phyloP scores from a whole-genome alignment of 1,139 yeast species.

The Wickerhamiella pararugosa region DNA sequence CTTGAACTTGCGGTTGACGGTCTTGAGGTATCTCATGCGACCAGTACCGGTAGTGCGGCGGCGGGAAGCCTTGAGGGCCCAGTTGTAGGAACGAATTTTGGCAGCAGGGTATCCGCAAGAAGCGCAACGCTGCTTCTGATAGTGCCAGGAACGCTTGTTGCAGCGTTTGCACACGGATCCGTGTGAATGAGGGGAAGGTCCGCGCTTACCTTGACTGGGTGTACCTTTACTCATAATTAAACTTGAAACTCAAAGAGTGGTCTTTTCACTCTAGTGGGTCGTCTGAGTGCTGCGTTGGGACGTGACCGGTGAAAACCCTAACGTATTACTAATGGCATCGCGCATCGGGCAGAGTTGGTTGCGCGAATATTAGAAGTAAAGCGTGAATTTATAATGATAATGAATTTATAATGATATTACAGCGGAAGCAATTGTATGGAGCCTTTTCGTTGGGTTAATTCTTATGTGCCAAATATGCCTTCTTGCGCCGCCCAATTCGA shows the following conservation, averaged over 20 bases:
- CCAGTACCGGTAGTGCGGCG: constrained; percentile 99
- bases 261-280: neutral
- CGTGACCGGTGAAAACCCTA: neutral
- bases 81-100: constrained; percentile 89
- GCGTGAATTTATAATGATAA: too few relatives aligned
- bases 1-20: constrained; percentile 95
- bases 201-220: constrained; percentile 99
- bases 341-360: too few relatives aligned
- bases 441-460: too few relatives aligned
- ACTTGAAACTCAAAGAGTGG: neutral
- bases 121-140: constrained; percentile 98
- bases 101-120: constrained; percentile 99
- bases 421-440: too few relatives aligned
- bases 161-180: constrained; percentile 94
- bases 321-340: too few relatives aligned
- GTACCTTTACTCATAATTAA: constrained; percentile 56
- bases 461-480: too few relatives aligned
- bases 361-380: too few relatives aligned
- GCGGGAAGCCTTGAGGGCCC: constrained; percentile 99
- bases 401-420: too few relatives aligned
- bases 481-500: too few relatives aligned
- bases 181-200: constrained; percentile 84
- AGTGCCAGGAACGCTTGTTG: constrained; percentile 98
- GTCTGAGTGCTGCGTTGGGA: neutral
- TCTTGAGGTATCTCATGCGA: constrained; percentile 97